phyloP scores from a whole-genome alignment of 495 filamentous ascomycete genomes.

The Talaromyces nanjingensis region DNA sequence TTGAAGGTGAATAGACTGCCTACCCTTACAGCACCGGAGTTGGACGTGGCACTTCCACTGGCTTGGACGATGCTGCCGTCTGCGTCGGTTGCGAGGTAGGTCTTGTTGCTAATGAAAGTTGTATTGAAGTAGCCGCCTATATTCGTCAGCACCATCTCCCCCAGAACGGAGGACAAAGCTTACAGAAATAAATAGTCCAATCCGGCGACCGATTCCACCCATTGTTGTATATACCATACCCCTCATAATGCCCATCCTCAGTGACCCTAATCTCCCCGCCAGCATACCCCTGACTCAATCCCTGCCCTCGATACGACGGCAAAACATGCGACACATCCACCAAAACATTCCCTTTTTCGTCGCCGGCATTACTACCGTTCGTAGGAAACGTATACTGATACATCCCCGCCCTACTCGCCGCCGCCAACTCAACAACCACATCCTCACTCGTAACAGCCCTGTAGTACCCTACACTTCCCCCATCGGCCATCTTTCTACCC shows the following conservation, averaged over 20 bases:
- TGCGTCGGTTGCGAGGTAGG: conserved; percentile 23
- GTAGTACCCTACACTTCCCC: conserved; percentile 57
- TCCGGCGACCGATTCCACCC: conserved; percentile 53
- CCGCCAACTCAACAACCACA: conserved; percentile 53
- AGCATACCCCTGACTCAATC: conserved; percentile 58
- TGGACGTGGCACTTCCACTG: conserved; percentile 21
- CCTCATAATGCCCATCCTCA: conserved; percentile 52
- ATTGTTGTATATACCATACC: conserved; percentile 57
- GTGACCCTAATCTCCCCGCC: conserved; percentile 53
- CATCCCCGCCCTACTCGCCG: conserved; percentile 55
- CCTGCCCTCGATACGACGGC: conserved; percentile 51
- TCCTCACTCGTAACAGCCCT: conserved; percentile 46
- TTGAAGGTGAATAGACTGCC: conserved; percentile 30
- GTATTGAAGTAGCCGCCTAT: conserved; percentile 51
- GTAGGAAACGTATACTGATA: conserved; percentile 55
- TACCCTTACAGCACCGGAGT: conserved; percentile 22
- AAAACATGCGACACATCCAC: conserved; percentile 69
- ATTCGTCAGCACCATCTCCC: background rate
- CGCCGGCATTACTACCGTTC: background rate
- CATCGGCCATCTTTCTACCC: conserved; percentile 41
- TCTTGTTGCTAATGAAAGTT: conserved; percentile 26
- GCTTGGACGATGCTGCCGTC: conserved; percentile 22
- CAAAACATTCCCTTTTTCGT: conserved; percentile 37
- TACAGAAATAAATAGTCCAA: conserved; percentile 66
- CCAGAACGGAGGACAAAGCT: conserved; percentile 4